These are phyloP conservation scores for Kazachstania sp. DNA, from an alignment of 1,139 yeast species.

Conservation along the genomic window DNA sequence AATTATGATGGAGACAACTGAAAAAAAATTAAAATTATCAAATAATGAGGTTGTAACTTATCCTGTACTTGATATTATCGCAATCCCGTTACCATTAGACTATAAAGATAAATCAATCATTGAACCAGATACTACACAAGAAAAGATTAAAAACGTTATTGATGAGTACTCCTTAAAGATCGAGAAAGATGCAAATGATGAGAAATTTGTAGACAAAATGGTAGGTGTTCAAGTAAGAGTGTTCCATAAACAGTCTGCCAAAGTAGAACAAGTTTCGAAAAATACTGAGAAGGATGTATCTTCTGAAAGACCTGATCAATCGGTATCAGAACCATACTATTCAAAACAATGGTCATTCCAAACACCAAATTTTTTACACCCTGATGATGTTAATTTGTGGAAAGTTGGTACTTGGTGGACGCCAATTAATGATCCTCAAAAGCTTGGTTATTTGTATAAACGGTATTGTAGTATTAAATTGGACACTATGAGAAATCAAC, in stretches of 20 bases:
- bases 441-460: constrained; percentile 13
- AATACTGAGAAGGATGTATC: neutral
- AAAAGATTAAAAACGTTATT: constrained; percentile 9
- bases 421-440: constrained; percentile 9
- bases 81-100: constrained; percentile 22
- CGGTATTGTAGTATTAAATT: constrained; percentile 18
- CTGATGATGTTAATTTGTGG: constrained; percentile 27
- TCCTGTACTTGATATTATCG: constrained; percentile 28
- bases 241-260: constrained; percentile 11
- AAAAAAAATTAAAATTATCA: constrained; percentile 9
- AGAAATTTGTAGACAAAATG: constrained; percentile 3
- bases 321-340: constrained; percentile 9
- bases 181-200: neutral
- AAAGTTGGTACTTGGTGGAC: constrained; percentile 12
- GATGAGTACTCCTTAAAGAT: constrained; percentile 5
- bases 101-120: constrained; percentile 15
- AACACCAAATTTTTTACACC: constrained; percentile 24
- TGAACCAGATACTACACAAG: constrained; percentile 13
- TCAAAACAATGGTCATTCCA: constrained; percentile 15
- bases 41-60: constrained; percentile 13
- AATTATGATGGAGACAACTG: constrained; percentile 21
- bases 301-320: constrained; percentile 1
- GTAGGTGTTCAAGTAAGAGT: constrained; percentile 17
- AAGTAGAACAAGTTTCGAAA: too few relatives aligned
- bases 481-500: constrained; percentile 16